Percentiles rank a stretch among this genome's conserved stretches.
These are phyloP conservation scores for Tephrocybe sp. DNA, from an alignment of 768 basidiomycete genomes.

Conservation along the genomic window DNA sequence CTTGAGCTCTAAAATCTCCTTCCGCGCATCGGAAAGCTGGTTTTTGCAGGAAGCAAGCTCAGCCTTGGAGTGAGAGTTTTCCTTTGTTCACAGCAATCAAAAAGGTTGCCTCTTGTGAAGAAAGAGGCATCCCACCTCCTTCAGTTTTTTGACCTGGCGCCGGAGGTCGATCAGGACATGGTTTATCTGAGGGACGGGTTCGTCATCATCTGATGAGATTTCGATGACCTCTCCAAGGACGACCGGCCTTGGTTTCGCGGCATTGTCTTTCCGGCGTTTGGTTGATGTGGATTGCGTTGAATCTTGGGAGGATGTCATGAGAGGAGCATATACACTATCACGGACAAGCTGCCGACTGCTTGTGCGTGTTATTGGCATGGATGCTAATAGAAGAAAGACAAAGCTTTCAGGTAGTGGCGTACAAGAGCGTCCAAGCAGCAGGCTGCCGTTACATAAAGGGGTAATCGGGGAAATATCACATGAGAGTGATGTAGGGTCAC, in stretches of 20 bases:
- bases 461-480: no score
- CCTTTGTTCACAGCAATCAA: slow-evolving; percentile 19
- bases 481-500: not conserved
- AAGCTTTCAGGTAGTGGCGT: no score
- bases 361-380: slow-evolving; percentile 12
- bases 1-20: slow-evolving; percentile 29
- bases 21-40: slow-evolving; percentile 18
- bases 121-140: slow-evolving; percentile 35
- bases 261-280: slow-evolving; percentile 20
- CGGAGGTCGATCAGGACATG: slow-evolving; percentile 31
- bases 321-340: not conserved
- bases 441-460: no score
- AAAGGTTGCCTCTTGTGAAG: not conserved
- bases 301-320: not conserved
- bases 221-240: slow-evolving; percentile 44
- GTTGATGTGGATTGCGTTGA: slow-evolving; percentile 7
- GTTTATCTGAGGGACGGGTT: slow-evolving; percentile 19
- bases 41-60: slow-evolving; percentile 24
- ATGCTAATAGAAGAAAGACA: not conserved
- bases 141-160: slow-evolving; percentile 39
- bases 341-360: not conserved
- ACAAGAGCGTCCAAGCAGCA: no score
- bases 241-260: slow-evolving; percentile 14
- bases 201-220: slow-evolving; percentile 55
- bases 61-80: slow-evolving; percentile 28